These are phyloP conservation scores for Lathyrus sativus DNA, from an alignment of 306 rosid genomes.

Conservation along the genomic window DNA sequence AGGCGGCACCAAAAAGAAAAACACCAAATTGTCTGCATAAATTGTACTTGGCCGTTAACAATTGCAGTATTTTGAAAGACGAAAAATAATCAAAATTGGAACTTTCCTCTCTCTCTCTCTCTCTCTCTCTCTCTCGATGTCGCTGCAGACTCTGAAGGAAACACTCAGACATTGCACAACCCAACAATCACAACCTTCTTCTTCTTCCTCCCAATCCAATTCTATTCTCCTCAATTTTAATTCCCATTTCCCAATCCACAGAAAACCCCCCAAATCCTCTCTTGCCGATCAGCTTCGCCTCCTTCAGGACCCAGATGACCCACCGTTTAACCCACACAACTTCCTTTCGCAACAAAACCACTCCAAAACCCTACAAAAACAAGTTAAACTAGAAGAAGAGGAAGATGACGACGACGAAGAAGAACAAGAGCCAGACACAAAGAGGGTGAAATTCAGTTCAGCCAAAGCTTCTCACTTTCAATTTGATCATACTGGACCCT, in stretches of 20 bases:
- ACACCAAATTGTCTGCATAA: background rate
- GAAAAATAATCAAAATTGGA: background rate
- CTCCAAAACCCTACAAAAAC: background rate
- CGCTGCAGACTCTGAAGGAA: slow-evolving; percentile 69
- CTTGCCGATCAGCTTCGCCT: slow-evolving; percentile 73
- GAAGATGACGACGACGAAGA: slow-evolving; percentile 38
- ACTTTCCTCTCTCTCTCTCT: background rate
- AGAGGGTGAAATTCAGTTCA: slow-evolving; percentile 40
- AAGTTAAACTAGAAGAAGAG: background rate
- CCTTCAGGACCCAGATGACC: slow-evolving; percentile 47
- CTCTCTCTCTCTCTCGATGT: slow-evolving; percentile 49
- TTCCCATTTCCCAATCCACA: slow-evolving; percentile 40
- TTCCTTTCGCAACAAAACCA: slow-evolving; percentile 21
- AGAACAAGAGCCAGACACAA: slow-evolving; percentile 34
- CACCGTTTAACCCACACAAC: slow-evolving; percentile 32
- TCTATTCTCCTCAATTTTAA: slow-evolving; percentile 42
- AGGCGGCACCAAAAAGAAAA: no score
- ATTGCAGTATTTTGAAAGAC: background rate
- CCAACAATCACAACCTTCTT: slow-evolving; percentile 23
- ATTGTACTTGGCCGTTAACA: background rate
- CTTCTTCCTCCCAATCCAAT: slow-evolving; percentile 38
- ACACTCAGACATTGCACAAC: slow-evolving; percentile 61
- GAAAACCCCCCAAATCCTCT: slow-evolving; percentile 84
- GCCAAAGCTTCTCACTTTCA: slow-evolving; percentile 52
- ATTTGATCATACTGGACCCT: slow-evolving; percentile 74